phyloP scores from a whole-genome alignment of 352 stramenopile genomes.

The Phytopythium cucurbitacearum region DNA sequence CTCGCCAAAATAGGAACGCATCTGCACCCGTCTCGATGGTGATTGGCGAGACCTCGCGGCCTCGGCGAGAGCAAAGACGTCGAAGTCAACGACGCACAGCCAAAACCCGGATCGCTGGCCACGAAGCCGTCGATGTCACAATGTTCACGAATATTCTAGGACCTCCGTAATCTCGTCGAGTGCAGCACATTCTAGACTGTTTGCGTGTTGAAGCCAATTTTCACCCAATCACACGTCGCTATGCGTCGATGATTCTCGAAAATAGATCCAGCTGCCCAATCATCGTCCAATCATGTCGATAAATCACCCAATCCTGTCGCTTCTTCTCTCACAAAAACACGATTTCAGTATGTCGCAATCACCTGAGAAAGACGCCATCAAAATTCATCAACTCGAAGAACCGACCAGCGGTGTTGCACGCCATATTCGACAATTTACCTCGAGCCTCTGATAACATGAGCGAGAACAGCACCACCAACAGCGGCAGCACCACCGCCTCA shows the following conservation, averaged over 20 bases:
- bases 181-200: background rate
- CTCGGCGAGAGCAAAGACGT: conserved; percentile 2
- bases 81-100: background rate
- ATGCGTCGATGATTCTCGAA: background rate
- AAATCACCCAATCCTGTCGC: background rate
- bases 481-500: conserved; percentile 13
- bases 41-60: conserved; percentile 2
- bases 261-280: background rate
- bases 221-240: background rate
- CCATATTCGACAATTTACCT: conserved; percentile 24
- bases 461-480: conserved; percentile 11
- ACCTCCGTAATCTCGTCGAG: too few species aligned
- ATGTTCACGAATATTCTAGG: conserved; percentile 26
- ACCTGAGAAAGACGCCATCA: too few species aligned
- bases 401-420: too few species aligned
- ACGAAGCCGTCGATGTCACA: background rate
- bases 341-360: too few species aligned
- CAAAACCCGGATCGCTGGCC: too few species aligned
- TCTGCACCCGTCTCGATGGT: background rate
- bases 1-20: too few species aligned
- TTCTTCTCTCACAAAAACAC: conserved; percentile 10
- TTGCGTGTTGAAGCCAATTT: background rate
- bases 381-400: too few species aligned
- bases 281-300: background rate
- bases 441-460: conserved; percentile 14